Conservation (phyloP, 2,329 filamentous ascomycete species). For the Juglanconis juglandina region DNA sequence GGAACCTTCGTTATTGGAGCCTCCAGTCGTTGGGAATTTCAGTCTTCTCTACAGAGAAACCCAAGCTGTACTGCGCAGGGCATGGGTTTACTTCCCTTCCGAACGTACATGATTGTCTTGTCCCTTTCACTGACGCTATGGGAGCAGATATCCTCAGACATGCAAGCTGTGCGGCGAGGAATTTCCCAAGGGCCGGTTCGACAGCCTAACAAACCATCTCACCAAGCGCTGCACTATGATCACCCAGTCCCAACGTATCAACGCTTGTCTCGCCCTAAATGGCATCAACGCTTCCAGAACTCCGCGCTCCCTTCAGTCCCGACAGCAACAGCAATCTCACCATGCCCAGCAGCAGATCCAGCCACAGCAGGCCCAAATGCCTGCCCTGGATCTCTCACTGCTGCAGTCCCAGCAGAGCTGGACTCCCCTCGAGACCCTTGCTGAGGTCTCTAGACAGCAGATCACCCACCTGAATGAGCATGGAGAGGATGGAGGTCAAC, state of each 20-base stretch:
- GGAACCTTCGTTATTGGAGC: no score
- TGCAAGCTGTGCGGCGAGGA: slow-evolving; percentile 85
- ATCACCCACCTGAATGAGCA: slow-evolving; percentile 65
- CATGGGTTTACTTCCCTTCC: no score
- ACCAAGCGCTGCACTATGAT: slow-evolving; percentile 84
- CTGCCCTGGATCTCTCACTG: slow-evolving; percentile 36
- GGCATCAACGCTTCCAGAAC: slow-evolving; percentile 55
- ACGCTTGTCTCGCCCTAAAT: slow-evolving; percentile 69
- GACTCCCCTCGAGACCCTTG: slow-evolving; percentile 80
- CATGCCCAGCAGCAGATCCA: slow-evolving; percentile 35
- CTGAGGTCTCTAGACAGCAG: slow-evolving; percentile 75
- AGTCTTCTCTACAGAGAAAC: no score
- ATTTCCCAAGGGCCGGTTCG: slow-evolving; percentile 85
- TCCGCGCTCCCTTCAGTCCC: slow-evolving; percentile 1
- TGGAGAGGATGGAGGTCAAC: slow-evolving; percentile 44
- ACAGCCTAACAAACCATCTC: slow-evolving; percentile 76
- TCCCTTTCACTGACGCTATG: slow-evolving; percentile 73
- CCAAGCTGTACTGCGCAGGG: no score
- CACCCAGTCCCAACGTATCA: slow-evolving; percentile 69
- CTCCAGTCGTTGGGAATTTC: no score
- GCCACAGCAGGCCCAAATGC: slow-evolving; percentile 34
- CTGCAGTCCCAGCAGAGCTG: slow-evolving; percentile 56
- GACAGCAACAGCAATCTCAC: slow-evolving; percentile 17
- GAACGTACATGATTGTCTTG: slow-evolving; percentile 58
- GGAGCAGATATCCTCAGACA: slow-evolving; percentile 87